phyloP scores from a whole-genome alignment of 768 basidiomycete species.

The Amanita exitialis region DNA sequence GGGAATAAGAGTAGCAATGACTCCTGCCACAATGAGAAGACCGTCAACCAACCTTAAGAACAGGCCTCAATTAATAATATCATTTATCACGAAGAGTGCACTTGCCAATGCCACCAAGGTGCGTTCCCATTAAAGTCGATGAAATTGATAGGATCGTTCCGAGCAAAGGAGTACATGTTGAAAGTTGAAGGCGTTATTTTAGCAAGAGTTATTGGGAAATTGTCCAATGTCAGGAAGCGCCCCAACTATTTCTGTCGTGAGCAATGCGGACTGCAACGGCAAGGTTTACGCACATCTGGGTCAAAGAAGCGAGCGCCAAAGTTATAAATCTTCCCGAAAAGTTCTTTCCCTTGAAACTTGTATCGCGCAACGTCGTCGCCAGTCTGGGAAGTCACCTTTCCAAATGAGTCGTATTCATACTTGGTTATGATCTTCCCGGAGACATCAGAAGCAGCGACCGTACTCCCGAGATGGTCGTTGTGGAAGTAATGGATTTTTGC shows the following conservation, averaged over 20 bases:
- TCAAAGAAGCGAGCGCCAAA: neutral
- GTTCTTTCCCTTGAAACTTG: neutral
- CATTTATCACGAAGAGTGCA: neutral
- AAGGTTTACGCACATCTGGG: neutral
- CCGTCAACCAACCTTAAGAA: no score
- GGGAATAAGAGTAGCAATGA: no score
- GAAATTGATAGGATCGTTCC: slow-evolving; percentile 10
- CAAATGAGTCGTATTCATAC: neutral
- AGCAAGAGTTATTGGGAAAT: neutral
- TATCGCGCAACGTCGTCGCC: neutral
- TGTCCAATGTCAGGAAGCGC: neutral
- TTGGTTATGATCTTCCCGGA: neutral
- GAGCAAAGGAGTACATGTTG: slow-evolving; percentile 10
- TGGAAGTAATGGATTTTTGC: neutral
- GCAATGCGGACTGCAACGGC: neutral
- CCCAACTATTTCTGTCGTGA: neutral
- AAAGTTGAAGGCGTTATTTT: slow-evolving; percentile 2
- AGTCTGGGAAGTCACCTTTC: neutral
- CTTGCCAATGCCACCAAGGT: slow-evolving; percentile 10
- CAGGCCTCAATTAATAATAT: neutral
- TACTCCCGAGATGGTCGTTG: neutral
- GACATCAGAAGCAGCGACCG: neutral
- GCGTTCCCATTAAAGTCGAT: slow-evolving; percentile 10
- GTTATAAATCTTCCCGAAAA: neutral
- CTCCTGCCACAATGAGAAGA: no score